Percentiles rank a stretch among this genome's conserved stretches.
Evolutionary conservation across 2,329 filamentous ascomycete species (phyloP).

Genomic region (Beauveria australis): DNA sequence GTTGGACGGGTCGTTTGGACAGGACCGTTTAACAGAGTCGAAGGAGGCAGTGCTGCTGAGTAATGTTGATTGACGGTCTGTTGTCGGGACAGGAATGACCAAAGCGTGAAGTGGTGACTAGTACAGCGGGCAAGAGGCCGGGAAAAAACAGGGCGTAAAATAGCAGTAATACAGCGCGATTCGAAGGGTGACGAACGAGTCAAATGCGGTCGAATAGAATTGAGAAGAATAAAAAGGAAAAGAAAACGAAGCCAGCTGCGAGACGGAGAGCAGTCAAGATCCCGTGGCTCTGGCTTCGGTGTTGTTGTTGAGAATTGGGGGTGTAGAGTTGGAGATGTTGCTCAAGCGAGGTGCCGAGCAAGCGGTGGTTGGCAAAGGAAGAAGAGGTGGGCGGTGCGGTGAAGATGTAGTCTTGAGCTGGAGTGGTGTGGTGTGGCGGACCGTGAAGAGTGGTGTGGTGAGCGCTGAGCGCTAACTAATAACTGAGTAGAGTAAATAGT

Average conservation of each 20-base stretch:
- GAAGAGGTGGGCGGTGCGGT: conserved; percentile 10
- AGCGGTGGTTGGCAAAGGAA: conserved; percentile 8
- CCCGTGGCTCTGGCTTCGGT: conserved; percentile 2
- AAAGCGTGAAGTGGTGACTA: background rate
- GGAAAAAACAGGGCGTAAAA: background rate
- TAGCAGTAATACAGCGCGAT: conserved; percentile 6
- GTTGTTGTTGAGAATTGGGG: conserved; percentile 1
- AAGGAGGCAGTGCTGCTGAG: background rate
- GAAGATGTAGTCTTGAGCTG: conserved; percentile 10
- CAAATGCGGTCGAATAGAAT: background rate
- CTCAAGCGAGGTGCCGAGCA: conserved; percentile 9
- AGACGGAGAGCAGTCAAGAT: conserved; percentile 5
- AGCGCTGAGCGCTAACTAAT: background rate
- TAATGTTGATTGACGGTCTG: background rate
- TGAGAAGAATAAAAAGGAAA: background rate
- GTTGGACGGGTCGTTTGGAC: too few species aligned
- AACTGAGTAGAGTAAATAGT: too few species aligned
- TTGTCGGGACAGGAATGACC: conserved; percentile 1
- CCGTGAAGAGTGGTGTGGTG: background rate
- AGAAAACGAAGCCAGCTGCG: conserved; percentile 6
- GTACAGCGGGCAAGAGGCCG: background rate
- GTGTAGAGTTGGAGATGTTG: background rate
- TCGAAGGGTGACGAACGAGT: background rate
- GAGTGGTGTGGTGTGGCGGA: background rate
- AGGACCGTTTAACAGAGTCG: background rate